A percentile compares a stretch with the other conserved stretches of the same genome.
Conservation (phyloP, 345 rosid species). For the Aurinia saxatilis region DNA sequence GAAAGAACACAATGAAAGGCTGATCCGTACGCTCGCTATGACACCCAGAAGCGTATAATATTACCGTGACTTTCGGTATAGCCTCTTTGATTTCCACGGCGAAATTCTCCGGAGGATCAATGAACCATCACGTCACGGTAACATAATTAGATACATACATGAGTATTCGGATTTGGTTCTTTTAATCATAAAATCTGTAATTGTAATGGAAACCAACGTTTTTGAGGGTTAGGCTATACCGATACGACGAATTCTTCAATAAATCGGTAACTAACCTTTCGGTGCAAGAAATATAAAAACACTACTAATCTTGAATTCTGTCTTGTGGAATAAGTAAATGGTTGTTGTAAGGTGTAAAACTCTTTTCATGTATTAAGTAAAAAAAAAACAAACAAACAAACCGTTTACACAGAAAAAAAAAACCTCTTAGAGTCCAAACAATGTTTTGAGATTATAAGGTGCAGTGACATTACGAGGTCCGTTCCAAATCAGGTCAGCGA, state of each 20-base stretch:
- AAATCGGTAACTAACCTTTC: not conserved
- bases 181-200: too few species aligned
- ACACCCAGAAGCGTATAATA: too few species aligned
- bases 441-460: conserved; percentile 34
- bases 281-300: conserved; percentile 16
- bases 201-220: too few species aligned
- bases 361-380: not conserved
- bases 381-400: not conserved
- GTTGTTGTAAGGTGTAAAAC: conserved; percentile 1
- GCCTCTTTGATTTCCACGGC: conserved; percentile 21
- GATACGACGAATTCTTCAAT: conserved; percentile 19
- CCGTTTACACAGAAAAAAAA: not conserved
- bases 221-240: conserved; percentile 21
- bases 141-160: too few species aligned
- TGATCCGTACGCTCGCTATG: not conserved
- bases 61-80: conserved; percentile 12
- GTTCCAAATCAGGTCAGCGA: conserved; percentile 37
- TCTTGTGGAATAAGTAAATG: conserved; percentile 7
- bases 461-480: conserved; percentile 22
- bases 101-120: conserved; percentile 20
- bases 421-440: conserved; percentile 16
- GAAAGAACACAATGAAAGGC: conserved; percentile 20
- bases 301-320: not conserved
- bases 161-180: too few species aligned
- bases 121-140: conserved; percentile 15